A percentile compares a stretch with the other conserved stretches of the same genome.
Conservation (phyloP, 768 basidiomycete genomes). For the Naganishia randhawae region DNA sequence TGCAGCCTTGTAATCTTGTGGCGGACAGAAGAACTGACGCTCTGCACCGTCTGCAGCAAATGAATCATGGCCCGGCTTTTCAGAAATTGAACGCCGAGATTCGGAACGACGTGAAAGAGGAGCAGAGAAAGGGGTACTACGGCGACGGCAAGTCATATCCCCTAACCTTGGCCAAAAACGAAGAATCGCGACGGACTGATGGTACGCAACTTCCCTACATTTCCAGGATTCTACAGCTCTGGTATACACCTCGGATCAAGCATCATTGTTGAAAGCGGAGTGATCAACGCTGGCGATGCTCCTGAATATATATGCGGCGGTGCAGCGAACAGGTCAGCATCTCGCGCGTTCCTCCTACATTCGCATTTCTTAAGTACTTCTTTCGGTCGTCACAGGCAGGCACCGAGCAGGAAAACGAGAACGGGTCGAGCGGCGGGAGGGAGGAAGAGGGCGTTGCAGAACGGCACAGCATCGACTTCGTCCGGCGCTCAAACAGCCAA, state of each 20-base stretch:
- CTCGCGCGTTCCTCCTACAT: slow-evolving; percentile 22
- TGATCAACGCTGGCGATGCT: slow-evolving; percentile 34
- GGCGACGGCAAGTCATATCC: slow-evolving; percentile 42
- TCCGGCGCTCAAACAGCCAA: slow-evolving; percentile 49
- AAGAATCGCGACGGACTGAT: neutral
- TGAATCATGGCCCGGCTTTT: slow-evolving; percentile 22
- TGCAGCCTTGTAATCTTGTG: neutral
- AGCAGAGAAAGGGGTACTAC: slow-evolving; percentile 45
- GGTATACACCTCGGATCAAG: slow-evolving; percentile 42
- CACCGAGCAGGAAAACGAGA: slow-evolving; percentile 18
- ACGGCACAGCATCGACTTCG: slow-evolving; percentile 40
- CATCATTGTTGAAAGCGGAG: slow-evolving; percentile 36
- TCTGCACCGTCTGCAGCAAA: slow-evolving; percentile 6
- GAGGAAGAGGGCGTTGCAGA: slow-evolving; percentile 29
- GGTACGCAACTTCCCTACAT: neutral
- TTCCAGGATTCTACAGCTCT: slow-evolving; percentile 47
- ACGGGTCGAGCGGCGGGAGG: neutral
- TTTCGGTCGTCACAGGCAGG: slow-evolving; percentile 1
- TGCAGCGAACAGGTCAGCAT: slow-evolving; percentile 27
- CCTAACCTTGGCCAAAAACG: neutral
- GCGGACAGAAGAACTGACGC: neutral
- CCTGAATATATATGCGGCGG: slow-evolving; percentile 49
- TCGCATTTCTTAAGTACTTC: neutral
- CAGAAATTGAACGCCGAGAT: slow-evolving; percentile 44
- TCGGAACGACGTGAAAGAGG: slow-evolving; percentile 39